phyloP scores from a whole-genome alignment of 1,284 basidiomycete species.

The Veloboletus limbatus region DNA sequence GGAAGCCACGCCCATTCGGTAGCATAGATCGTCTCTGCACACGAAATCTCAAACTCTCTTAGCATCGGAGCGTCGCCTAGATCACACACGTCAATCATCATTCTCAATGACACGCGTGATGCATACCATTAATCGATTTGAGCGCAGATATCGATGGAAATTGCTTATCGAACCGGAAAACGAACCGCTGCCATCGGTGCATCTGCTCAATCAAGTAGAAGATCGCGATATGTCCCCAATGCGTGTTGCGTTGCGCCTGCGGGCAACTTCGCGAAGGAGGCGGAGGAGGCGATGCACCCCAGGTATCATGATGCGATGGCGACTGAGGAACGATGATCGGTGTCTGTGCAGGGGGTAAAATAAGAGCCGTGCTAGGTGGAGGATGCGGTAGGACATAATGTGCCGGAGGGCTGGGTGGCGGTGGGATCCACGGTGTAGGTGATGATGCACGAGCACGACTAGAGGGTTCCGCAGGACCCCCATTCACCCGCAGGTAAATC shows the following conservation, averaged over 20 bases:
- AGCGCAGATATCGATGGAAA: slow-evolving; percentile 68
- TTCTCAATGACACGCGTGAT: neutral
- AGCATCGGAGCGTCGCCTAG: slow-evolving; percentile 67
- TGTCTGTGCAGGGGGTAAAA: slow-evolving; percentile 40
- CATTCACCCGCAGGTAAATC: slow-evolving; percentile 60
- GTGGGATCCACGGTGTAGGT: slow-evolving; percentile 39
- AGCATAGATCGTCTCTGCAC: slow-evolving; percentile 58
- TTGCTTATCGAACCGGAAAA: slow-evolving; percentile 72
- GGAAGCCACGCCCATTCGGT: slow-evolving; percentile 72
- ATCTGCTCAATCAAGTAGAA: slow-evolving; percentile 75
- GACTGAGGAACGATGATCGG: slow-evolving; percentile 37
- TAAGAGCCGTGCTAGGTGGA: slow-evolving; percentile 31
- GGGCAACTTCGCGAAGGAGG: slow-evolving; percentile 26
- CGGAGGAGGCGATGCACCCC: slow-evolving; percentile 28
- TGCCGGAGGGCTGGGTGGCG: slow-evolving; percentile 32
- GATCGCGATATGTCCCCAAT: slow-evolving; percentile 76
- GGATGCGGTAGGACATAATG: slow-evolving; percentile 43
- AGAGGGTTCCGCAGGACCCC: slow-evolving; percentile 25
- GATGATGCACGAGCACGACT: slow-evolving; percentile 33
- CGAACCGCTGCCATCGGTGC: slow-evolving; percentile 74
- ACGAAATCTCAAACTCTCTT: slow-evolving; percentile 72
- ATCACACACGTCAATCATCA: slow-evolving; percentile 7
- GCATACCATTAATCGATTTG: slow-evolving; percentile 63
- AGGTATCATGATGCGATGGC: slow-evolving; percentile 33
- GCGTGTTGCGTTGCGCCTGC: slow-evolving; percentile 44